Evolutionary conservation across 2,329 filamentous ascomycete genomes (phyloP), one percentile per base, ranked within the genome.

Genomic region (Ophiognomonia clavigignenti-juglandacearum): DNA sequence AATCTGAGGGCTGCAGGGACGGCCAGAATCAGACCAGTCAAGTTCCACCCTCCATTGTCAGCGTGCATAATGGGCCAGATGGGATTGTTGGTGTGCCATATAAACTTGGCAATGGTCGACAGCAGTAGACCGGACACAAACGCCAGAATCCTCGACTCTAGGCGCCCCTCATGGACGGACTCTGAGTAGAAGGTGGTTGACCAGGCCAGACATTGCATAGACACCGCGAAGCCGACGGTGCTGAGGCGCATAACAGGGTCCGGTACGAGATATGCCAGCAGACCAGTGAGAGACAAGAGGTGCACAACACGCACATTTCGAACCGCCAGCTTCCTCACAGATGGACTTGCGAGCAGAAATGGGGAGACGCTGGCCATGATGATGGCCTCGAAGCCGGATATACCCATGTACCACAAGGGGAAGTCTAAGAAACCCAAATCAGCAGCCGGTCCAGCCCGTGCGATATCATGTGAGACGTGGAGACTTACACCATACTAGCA

Each of bases 391-490:
- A 93, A 98, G 53, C 93, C 93, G 4, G 92, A 97, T 51, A 98
- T 95, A 23, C 93, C 93, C 93, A 98, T 98, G 64, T 96, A 83
- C 93, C 93, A 98, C 10, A 98, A 79, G 13, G 93, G 93, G 64
- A 98, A 98, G 67, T 95, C 86, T 89, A n/a, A n/a, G 53, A 3
- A 3, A 14, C 13, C 45, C 18, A 19, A 19, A 36, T 29, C 14
- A 35, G 36, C 38, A 37, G 18, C 32, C 31, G 42, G 31, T 29
- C 23, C n/a, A n/a, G n/a, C n/a, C n/a, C n/a, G n/a, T 29, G 7
- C 16, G 34, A 35, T 9, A 24, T 27, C 23, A 29, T 19, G 39
- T 34, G 32, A 34, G 18, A 38, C 11, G 36, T 10, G n/a, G 14
- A n/a, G 20, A 79, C 85, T 78, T 81, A 89, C 85, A 98, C 93